phyloP scores from a whole-genome alignment of 129 eudicot genomes.

The Flaveria trinervia region DNA sequence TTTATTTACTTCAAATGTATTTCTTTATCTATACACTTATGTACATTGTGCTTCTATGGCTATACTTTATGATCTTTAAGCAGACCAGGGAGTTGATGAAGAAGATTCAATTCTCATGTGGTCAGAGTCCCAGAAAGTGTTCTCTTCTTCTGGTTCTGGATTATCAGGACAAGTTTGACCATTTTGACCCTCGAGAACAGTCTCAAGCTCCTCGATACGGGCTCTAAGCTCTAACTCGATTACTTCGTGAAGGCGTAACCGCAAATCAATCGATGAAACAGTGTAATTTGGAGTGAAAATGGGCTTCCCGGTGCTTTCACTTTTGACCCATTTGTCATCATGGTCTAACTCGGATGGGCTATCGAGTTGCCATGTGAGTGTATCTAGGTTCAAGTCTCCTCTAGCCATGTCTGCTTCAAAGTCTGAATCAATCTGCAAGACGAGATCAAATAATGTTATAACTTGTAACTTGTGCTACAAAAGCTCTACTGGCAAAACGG shows the following conservation, averaged over 20 bases:
- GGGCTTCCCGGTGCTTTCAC: slow-evolving; percentile 28
- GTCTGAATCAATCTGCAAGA: slow-evolving; percentile 55
- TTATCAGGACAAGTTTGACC: slow-evolving; percentile 29
- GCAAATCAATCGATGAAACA: slow-evolving; percentile 62
- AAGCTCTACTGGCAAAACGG: slow-evolving; percentile 12
- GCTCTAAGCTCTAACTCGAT: slow-evolving; percentile 61
- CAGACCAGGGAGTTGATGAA: slow-evolving; percentile 39
- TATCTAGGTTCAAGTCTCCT: slow-evolving; percentile 46
- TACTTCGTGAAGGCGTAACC: slow-evolving; percentile 62
- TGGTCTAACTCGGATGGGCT: slow-evolving; percentile 41
- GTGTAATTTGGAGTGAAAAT: slow-evolving; percentile 45
- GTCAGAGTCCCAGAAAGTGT: slow-evolving; percentile 40
- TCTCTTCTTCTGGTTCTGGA: slow-evolving; percentile 37
- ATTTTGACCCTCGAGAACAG: slow-evolving; percentile 38
- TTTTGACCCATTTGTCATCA: slow-evolving; percentile 31
- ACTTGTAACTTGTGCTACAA: slow-evolving; percentile 15
- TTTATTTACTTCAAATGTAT: no score
- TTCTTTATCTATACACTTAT: slow-evolving; percentile 15
- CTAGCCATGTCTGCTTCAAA: slow-evolving; percentile 42
- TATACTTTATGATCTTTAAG: slow-evolving; percentile 22
- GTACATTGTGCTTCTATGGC: slow-evolving; percentile 27
- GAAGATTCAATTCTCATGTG: slow-evolving; percentile 49
- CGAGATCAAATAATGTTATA: slow-evolving; percentile 1
- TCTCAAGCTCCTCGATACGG: slow-evolving; percentile 62
- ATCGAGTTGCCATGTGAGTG: slow-evolving; percentile 30